Conservation (phyloP, 1,284 basidiomycete species). For the Papiliotrema nemorosa region DNA sequence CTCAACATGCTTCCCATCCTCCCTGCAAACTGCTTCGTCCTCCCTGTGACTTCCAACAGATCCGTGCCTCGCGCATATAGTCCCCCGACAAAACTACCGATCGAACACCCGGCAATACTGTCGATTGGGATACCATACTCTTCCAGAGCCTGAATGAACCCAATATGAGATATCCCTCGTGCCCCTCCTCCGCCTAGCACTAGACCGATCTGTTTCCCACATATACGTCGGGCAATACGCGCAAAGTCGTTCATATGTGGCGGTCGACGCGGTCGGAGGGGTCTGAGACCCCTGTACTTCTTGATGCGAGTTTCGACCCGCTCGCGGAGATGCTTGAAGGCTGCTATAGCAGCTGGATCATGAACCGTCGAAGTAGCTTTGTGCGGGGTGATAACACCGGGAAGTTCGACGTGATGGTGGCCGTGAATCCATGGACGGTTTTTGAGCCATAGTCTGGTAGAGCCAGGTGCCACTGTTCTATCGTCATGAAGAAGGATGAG, state of each 20-base stretch:
- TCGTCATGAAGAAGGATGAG: constrained; percentile 91
- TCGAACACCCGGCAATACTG: constrained; percentile 80
- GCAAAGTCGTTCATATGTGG: constrained; percentile 90
- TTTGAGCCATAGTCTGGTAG: constrained; percentile 92
- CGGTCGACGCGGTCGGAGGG: constrained; percentile 68
- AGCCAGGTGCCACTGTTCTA: constrained; percentile 81
- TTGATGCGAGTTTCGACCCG: constrained; percentile 84
- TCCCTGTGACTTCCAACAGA: constrained; percentile 75
- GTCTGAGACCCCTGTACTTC: constrained; percentile 71
- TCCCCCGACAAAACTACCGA: constrained; percentile 92
- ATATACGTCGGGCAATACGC: constrained; percentile 82
- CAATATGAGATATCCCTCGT: constrained; percentile 88
- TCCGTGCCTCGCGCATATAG: constrained; percentile 93
- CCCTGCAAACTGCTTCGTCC: constrained; percentile 68
- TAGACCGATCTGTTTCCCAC: constrained; percentile 88
- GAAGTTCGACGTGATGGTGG: constrained; percentile 47
- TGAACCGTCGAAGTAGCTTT: constrained; percentile 59
- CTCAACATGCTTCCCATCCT: constrained; percentile 93
- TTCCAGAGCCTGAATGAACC: constrained; percentile 82
- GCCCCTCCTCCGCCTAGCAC: constrained; percentile 96
- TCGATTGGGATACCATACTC: constrained; percentile 93
- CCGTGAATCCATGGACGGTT: constrained; percentile 79
- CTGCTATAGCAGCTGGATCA: constrained; percentile 84
- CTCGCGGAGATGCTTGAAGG: constrained; percentile 71
- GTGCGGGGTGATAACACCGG: constrained; percentile 56